Base-by-base conservation (phyloP, 1,139 yeast genomes). In the Yamadazyma triangularis region DNA sequence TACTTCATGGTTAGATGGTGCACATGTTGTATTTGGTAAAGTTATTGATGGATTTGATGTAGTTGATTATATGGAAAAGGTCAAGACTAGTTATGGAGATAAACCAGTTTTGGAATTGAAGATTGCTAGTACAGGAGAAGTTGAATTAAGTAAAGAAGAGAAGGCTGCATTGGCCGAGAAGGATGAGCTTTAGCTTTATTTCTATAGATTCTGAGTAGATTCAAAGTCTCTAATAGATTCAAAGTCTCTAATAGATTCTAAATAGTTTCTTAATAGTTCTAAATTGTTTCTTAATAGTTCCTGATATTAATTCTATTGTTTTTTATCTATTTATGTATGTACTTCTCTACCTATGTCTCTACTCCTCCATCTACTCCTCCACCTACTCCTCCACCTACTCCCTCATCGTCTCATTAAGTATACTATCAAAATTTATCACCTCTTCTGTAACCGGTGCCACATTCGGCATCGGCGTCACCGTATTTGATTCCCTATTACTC, bases 1-100 rank as follows among this genome's bases (percentile, higher is more conserved):
- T 12, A 76, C 85, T 23, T 58, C 64, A 25, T 77, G 82, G 81
- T 69, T 83, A 47, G 76, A 81, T 55, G 82, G 81, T 24, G 60
- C 59, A 15, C 88, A 83, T 56, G 93, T 83, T 44, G 91, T 82
- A n/a, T 83, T 83, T 48, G 93, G 93, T 35, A 84, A 82, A 57
- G 81, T 83, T 32, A 38, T 77, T 8, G 84, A 79, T 30, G 91
- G 91, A 14, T 61, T 72, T 50, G 83, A 79, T 25, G 73, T 79
- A 10, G 77, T 77, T 25, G 64, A 69, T 36, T 58, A 65, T 48
- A 70, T 75, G 45, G 84, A 77, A 47, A 61, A 58, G 31, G 77
- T 71, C 38, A 60, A 70, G 45, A 76, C 79, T 24, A 52, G 58
- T 36, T 49, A 58, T 31, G 63, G 67, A 23, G 77, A 75, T 53